Percentiles rank a stretch among this genome's conserved stretches.
Evolutionary conservation across 805 yeast species (phyloP).

Genomic region (Barnettozyma populi): DNA sequence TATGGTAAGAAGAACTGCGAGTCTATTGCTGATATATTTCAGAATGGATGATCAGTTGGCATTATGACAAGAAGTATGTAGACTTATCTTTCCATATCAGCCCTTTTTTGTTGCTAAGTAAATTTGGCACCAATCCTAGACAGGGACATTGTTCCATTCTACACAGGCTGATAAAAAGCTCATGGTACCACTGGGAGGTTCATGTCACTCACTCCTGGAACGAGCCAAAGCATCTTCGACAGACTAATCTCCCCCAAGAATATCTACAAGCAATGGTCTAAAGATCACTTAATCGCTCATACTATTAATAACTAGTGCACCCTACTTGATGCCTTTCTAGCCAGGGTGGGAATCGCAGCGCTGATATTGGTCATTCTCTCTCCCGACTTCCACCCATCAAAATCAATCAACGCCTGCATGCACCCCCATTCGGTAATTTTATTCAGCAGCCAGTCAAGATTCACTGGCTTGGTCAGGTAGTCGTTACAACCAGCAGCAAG

Average conservation of each 20-base stretch:
- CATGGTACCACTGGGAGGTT: too few species aligned
- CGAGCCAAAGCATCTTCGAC: too few species aligned
- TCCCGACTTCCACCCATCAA: constrained; percentile 79
- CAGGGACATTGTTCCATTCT: too few species aligned
- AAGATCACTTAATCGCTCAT: not conserved
- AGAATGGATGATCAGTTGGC: not conserved
- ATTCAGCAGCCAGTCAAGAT: constrained; percentile 86
- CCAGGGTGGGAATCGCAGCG: constrained; percentile 24
- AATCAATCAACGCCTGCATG: constrained; percentile 95
- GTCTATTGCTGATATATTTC: constrained; percentile 15
- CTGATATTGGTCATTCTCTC: constrained; percentile 35
- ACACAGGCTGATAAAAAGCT: too few species aligned
- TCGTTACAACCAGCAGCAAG: constrained; percentile 97
- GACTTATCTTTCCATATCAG: too few species aligned
- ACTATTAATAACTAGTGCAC: constrained; percentile 1
- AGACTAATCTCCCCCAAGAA: too few species aligned
- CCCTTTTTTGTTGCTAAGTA: too few species aligned
- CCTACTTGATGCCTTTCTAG: constrained; percentile 16
- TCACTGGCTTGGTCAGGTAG: constrained; percentile 92
- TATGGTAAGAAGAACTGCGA: constrained; percentile 29
- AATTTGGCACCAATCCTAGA: too few species aligned
- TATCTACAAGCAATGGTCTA: not conserved
- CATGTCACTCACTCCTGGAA: too few species aligned
- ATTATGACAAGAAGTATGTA: too few species aligned
- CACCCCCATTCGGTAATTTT: constrained; percentile 98